Evolutionary conservation across 2,329 filamentous ascomycete species (phyloP).

Genomic region (Talaromyces sp.): DNA sequence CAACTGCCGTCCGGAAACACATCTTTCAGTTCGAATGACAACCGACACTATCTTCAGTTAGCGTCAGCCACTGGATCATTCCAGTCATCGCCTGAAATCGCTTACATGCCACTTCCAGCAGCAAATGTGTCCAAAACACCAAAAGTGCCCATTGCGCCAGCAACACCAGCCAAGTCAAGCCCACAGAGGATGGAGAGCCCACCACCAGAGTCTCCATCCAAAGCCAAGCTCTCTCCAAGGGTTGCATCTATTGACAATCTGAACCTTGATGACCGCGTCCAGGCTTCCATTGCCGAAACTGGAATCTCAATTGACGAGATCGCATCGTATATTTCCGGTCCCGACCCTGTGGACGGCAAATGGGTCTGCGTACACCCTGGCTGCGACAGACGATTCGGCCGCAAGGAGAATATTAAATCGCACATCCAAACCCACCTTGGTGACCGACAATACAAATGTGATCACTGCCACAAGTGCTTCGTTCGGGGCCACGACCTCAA

Average conservation of each 20-base stretch:
- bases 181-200: constrained; percentile 17
- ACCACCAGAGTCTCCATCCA: constrained; percentile 22
- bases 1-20: constrained; percentile 37
- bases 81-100: constrained; percentile 49
- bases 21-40: constrained; percentile 15
- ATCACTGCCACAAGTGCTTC: constrained; percentile 90
- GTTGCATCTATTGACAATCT: constrained; percentile 43
- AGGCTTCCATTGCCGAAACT: constrained; percentile 66
- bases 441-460: constrained; percentile 91
- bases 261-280: constrained; percentile 51
- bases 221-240: constrained; percentile 37
- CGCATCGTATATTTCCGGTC: constrained; percentile 65
- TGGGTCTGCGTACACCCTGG: constrained; percentile 72
- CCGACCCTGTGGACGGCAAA: constrained; percentile 68
- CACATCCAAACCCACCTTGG: constrained; percentile 97
- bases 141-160: constrained; percentile 27
- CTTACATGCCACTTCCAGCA: constrained; percentile 34
- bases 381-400: constrained; percentile 87
- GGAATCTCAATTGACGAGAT: constrained; percentile 86
- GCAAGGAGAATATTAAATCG: constrained; percentile 97
- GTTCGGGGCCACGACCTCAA: constrained; percentile 96
- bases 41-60: constrained; percentile 6
- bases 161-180: constrained; percentile 19
- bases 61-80: constrained; percentile 48
- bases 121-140: constrained; percentile 19